These are phyloP conservation scores for Jacaranda copaia DNA, from an alignment of 257 asterid species.

Conservation along the genomic window DNA sequence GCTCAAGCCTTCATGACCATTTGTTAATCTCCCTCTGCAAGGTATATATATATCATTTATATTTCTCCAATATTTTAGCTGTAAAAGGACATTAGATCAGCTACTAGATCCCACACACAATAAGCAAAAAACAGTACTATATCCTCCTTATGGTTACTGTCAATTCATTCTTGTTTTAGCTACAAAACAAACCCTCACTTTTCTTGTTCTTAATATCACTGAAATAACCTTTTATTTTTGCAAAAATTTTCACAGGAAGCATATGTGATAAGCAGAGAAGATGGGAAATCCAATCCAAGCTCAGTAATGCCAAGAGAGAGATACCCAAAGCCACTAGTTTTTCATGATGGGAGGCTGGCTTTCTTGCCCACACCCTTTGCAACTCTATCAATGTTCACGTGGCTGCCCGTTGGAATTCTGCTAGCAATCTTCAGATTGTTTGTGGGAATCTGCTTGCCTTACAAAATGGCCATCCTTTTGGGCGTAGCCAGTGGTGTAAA, in stretches of 20 bases:
- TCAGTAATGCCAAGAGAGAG: slow-evolving; percentile 57
- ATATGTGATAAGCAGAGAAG: slow-evolving; percentile 63
- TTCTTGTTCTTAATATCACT: neutral
- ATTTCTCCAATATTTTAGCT: too few relatives aligned
- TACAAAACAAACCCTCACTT: neutral
- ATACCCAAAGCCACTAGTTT: slow-evolving; percentile 85
- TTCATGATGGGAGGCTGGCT: slow-evolving; percentile 92
- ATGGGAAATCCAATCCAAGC: slow-evolving; percentile 36
- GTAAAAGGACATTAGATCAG: too few relatives aligned
- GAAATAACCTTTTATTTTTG: neutral
- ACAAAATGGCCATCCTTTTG: slow-evolving; percentile 48
- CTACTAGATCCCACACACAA: too few relatives aligned
- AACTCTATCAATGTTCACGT: slow-evolving; percentile 69
- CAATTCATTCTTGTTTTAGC: neutral
- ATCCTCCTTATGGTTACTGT: neutral
- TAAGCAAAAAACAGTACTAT: too few relatives aligned
- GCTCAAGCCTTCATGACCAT: slow-evolving; percentile 58
- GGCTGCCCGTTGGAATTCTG: slow-evolving; percentile 78
- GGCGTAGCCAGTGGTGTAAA: slow-evolving; percentile 58
- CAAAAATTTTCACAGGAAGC: slow-evolving; percentile 61
- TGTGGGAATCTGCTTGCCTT: slow-evolving; percentile 65
- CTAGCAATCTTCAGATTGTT: slow-evolving; percentile 62
- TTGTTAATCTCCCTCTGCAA: slow-evolving; percentile 72
- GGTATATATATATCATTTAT: slow-evolving; percentile 46
- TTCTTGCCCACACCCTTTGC: slow-evolving; percentile 85